Conservation (phyloP, 371 early-diverging fungal species). For the Phascolomyces articulosus region DNA sequence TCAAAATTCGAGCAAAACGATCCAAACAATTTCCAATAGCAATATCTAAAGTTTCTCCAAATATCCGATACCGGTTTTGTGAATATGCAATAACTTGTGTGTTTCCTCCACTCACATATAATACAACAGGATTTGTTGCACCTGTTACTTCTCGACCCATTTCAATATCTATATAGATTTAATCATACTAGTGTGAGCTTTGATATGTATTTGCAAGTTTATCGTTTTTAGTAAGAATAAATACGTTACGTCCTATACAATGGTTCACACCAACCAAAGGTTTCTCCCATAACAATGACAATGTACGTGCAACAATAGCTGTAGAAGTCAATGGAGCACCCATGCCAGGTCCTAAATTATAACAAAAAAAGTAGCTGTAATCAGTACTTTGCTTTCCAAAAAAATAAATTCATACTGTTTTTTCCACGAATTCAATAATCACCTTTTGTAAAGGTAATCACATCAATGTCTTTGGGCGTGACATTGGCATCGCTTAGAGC, state of each 20-base stretch:
- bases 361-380: too few species aligned
- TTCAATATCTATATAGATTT: constrained; percentile 87
- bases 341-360: constrained; percentile 94
- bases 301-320: constrained; percentile 95
- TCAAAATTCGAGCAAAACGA: constrained; percentile 95
- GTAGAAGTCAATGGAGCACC: constrained; percentile 94
- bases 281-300: constrained; percentile 90
- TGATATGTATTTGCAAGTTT: too few species aligned
- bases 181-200: too few species aligned
- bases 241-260: constrained; percentile 92
- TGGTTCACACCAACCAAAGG: constrained; percentile 99
- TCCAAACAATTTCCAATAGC: constrained; percentile 99
- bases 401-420: too few species aligned
- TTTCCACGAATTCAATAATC: not conserved
- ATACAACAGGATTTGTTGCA: constrained; percentile 95
- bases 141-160: constrained; percentile 99
- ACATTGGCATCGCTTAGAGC: constrained; percentile 85
- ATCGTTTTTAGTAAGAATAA: too few species aligned
- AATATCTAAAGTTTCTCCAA: constrained; percentile 99
- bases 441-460: constrained; percentile 97
- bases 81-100: constrained; percentile 99
- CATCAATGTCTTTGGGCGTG: constrained; percentile 80
- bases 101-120: constrained; percentile 99
- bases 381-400: too few species aligned
- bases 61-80: constrained; percentile 93